Percentiles rank a stretch among this genome's conserved stretches.
phyloP scores from a whole-genome alignment of 2,329 filamentous ascomycete genomes.

The Penicillium sp. region DNA sequence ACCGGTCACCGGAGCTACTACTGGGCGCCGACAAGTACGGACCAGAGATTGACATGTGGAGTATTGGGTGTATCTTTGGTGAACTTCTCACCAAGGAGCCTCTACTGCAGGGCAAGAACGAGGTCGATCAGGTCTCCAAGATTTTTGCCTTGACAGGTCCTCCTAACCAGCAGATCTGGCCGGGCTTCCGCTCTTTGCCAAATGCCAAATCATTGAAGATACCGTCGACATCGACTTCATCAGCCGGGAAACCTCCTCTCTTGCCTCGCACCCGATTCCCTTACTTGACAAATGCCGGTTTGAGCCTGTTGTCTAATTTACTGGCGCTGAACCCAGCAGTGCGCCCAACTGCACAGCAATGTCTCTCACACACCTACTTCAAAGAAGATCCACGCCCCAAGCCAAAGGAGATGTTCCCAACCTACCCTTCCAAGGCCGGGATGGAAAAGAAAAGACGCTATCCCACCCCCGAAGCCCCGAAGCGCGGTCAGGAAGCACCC shows the following conservation, averaged over 20 bases:
- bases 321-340: constrained; percentile 71
- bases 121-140: constrained; percentile 82
- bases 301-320: constrained; percentile 65
- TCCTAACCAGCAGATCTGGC: constrained; percentile 80
- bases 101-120: constrained; percentile 82
- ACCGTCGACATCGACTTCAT: constrained; percentile 47
- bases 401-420: constrained; percentile 88
- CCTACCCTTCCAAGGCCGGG: constrained; percentile 91
- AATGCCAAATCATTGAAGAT: constrained; percentile 79
- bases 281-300: constrained; percentile 72
- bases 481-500: constrained; percentile 68
- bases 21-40: constrained; percentile 76
- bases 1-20: constrained; percentile 85
- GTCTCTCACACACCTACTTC: constrained; percentile 82
- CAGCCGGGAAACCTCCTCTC: constrained; percentile 39
- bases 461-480: constrained; percentile 79
- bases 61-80: constrained; percentile 90
- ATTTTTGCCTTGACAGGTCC: constrained; percentile 90
- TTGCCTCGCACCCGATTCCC: constrained; percentile 76
- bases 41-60: constrained; percentile 87
- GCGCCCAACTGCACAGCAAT: constrained; percentile 69
- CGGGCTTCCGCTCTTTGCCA: constrained; percentile 78
- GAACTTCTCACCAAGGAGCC: constrained; percentile 83
- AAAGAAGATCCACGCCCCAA: constrained; percentile 86
- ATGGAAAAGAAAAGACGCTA: constrained; percentile 75